A percentile compares a stretch with the other conserved stretches of the same genome.
Evolutionary conservation across 2,329 filamentous ascomycete species (phyloP).

Genomic region (Fusarium armeniacum): DNA sequence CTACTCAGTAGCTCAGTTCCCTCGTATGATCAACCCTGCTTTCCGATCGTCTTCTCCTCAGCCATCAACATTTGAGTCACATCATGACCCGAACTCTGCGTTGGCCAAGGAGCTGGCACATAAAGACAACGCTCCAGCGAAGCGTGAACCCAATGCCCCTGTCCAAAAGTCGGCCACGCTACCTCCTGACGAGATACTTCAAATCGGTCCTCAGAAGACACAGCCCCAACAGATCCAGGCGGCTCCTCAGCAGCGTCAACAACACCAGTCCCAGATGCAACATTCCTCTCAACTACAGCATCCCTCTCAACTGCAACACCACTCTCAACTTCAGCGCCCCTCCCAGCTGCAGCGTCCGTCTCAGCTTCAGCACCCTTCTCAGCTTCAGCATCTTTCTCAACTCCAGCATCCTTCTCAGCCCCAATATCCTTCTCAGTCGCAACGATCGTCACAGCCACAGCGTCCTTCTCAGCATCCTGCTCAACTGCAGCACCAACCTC

Average conservation of each 20-base stretch:
- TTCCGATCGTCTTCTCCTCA: conserved; percentile 97
- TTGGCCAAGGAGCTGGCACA: conserved; percentile 79
- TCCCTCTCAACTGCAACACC: conserved; percentile 8
- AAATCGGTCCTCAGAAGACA: conserved; percentile 31
- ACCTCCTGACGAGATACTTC: conserved; percentile 43
- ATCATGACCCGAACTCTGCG: conserved; percentile 85
- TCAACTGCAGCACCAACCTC: conserved; percentile 24
- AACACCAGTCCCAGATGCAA: conserved; percentile 20
- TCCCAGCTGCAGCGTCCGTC: conserved; percentile 27
- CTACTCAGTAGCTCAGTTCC: conserved; percentile 96
- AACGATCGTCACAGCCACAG: conserved; percentile 29
- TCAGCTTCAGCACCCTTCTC: conserved; percentile 17
- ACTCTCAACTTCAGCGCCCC: conserved; percentile 6
- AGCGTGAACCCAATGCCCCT: conserved; percentile 65
- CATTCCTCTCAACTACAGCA: conserved; percentile 24
- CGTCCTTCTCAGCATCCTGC: conserved; percentile 27
- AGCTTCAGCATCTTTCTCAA: conserved; percentile 13
- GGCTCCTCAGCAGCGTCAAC: conserved; percentile 31
- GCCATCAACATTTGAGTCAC: conserved; percentile 91
- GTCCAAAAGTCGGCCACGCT: conserved; percentile 61
- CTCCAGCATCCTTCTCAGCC: conserved; percentile 4
- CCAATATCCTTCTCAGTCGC: conserved; percentile 7
- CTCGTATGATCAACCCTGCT: conserved; percentile 92
- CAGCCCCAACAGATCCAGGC: conserved; percentile 30
- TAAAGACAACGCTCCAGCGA: conserved; percentile 61